Conservation (phyloP, 345 rosid species). For the Cardamine resedifolia region DNA sequence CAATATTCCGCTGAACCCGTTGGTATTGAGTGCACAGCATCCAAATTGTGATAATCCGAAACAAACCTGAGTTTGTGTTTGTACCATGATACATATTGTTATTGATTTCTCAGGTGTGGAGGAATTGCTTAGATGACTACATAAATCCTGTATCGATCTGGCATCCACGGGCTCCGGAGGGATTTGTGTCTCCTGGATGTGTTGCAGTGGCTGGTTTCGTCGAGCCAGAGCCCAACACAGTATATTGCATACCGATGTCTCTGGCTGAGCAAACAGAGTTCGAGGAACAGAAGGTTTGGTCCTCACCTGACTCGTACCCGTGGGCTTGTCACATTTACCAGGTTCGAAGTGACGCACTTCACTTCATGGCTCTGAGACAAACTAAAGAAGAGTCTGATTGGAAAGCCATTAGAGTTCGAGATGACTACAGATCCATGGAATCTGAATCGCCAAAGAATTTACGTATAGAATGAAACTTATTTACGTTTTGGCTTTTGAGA, state of each 20-base stretch:
- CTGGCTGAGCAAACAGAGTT: conserved; percentile 69
- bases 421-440: conserved; percentile 44
- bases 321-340: conserved; percentile 95
- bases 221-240: conserved; percentile 68
- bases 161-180: conserved; percentile 94
- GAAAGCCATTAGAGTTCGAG: conserved; percentile 69
- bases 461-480: conserved; percentile 29
- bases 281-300: conserved; percentile 89
- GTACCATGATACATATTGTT: conserved; percentile 12
- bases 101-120: conserved; percentile 67
- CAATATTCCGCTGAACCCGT: neutral
- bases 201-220: conserved; percentile 60
- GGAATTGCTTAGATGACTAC: conserved; percentile 86
- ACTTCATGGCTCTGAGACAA: conserved; percentile 78
- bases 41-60: neutral
- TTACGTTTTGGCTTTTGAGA: neutral
- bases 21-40: neutral
- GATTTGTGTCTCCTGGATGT: conserved; percentile 69
- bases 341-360: conserved; percentile 84
- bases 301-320: conserved; percentile 76
- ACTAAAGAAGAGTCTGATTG: conserved; percentile 65
- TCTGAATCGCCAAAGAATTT: conserved; percentile 25
- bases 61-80: conserved; percentile 1
- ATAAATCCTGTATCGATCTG: conserved; percentile 68
- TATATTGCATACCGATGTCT: conserved; percentile 66